These are phyloP conservation scores for Termitomyces sp. DNA, from an alignment of 768 basidiomycete species.

Conservation along the genomic window DNA sequence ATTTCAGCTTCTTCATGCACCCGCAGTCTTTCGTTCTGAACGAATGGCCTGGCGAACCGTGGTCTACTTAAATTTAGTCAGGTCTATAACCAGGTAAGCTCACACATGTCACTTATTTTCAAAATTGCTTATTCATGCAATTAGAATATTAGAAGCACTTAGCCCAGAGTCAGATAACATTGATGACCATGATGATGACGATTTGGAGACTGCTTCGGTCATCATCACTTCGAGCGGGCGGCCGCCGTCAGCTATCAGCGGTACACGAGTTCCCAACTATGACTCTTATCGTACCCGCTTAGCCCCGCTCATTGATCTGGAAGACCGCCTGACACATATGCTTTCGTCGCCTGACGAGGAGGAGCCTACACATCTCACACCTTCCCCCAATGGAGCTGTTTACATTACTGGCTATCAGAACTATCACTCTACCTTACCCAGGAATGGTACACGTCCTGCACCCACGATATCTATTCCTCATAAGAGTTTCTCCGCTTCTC, in stretches of 20 bases:
- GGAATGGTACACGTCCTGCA: conserved; percentile 32
- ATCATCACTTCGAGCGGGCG: conserved; percentile 47
- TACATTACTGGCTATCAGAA: conserved; percentile 16
- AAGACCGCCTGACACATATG: conserved; percentile 60
- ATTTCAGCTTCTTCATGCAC: conserved; percentile 78
- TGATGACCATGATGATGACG: conserved; percentile 58
- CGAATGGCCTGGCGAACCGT: conserved; percentile 84
- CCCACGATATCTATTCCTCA: conserved; percentile 46
- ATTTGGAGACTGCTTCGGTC: conserved; percentile 43
- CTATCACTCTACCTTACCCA: not conserved
- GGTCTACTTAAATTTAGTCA: conserved; percentile 83
- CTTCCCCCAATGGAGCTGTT: conserved; percentile 21
- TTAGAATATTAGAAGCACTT: conserved; percentile 70
- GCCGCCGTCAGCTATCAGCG: conserved; percentile 45
- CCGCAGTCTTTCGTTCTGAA: conserved; percentile 72
- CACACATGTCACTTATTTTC: conserved; percentile 10
- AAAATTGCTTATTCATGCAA: conserved; percentile 12
- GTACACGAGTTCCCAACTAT: conserved; percentile 49
- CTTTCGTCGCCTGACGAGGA: conserved; percentile 71
- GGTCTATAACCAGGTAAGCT: conserved; percentile 67
- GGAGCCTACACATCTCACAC: conserved; percentile 54
- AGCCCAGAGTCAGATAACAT: conserved; percentile 55
- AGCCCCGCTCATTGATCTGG: conserved; percentile 65
- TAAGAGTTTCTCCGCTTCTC: conserved; percentile 23
- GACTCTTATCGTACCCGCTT: conserved; percentile 57